Percentiles rank a stretch among this genome's conserved stretches.
Conservation (phyloP, 768 basidiomycete genomes). For the Atractiella rhizophila region DNA sequence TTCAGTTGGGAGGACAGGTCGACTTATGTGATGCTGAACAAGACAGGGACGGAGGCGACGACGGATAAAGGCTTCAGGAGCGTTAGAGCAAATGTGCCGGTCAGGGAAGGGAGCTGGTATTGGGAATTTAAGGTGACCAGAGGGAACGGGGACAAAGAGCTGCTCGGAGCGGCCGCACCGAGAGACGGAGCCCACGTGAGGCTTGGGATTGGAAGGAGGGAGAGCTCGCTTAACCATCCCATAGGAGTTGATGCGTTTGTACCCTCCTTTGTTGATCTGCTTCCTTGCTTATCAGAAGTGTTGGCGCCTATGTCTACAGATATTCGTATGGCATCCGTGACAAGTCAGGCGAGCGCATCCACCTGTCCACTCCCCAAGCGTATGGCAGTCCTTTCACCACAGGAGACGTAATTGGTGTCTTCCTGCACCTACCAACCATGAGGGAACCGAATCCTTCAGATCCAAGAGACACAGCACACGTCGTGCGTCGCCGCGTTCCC, state of each 20-base stretch:
- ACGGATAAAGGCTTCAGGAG: conserved; percentile 78
- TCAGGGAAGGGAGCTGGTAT: conserved; percentile 79
- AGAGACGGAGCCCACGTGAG: conserved; percentile 55
- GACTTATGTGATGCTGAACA: conserved; percentile 48
- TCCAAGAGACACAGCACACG: conserved; percentile 48
- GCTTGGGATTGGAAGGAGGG: conserved; percentile 72
- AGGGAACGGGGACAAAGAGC: conserved; percentile 40
- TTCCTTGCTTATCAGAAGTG: too few relatives aligned
- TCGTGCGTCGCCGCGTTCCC: conserved; percentile 69
- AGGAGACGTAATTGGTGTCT: conserved; percentile 79
- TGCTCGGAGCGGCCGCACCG: conserved; percentile 20
- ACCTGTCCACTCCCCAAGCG: conserved; percentile 48
- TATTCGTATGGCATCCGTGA: conserved; percentile 82
- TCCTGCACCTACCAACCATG: conserved; percentile 49
- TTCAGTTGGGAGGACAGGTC: conserved; percentile 82
- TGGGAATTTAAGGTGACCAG: conserved; percentile 62
- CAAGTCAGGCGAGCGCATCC: conserved; percentile 73
- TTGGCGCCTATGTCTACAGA: too few relatives aligned
- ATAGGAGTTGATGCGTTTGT: conserved; percentile 82
- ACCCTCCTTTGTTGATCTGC: too few relatives aligned
- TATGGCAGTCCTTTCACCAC: conserved; percentile 51
- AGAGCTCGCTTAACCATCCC: conserved; percentile 78
- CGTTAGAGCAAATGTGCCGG: conserved; percentile 64
- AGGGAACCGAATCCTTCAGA: conserved; percentile 22
- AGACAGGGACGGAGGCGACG: conserved; percentile 45